These are phyloP conservation scores for Fusarium musae DNA, from an alignment of 2,329 filamentous ascomycete genomes.

Conservation along the genomic window DNA sequence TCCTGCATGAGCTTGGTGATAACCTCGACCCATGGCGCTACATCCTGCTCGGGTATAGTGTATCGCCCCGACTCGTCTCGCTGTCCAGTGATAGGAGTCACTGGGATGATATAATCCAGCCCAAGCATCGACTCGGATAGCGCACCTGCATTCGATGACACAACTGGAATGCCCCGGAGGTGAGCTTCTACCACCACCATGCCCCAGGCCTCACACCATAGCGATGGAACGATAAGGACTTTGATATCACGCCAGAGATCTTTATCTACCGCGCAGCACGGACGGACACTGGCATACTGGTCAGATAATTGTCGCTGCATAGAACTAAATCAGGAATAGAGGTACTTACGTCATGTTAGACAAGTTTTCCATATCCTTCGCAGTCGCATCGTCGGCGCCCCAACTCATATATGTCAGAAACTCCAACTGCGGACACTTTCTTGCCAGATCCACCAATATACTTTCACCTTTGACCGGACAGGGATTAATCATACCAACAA, in stretches of 20 bases:
- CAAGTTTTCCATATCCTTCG: neutral
- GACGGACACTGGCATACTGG: neutral
- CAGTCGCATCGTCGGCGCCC: neutral
- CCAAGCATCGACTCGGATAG: slow-evolving; percentile 1
- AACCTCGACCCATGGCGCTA: neutral
- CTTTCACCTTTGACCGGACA: neutral
- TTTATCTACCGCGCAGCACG: neutral
- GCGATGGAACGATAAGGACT: neutral
- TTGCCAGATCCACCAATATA: neutral
- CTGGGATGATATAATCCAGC: neutral
- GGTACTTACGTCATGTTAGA: neutral
- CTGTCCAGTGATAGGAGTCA: neutral
- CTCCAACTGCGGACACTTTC: neutral
- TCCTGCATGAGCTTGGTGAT: neutral
- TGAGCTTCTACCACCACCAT: slow-evolving; percentile 10
- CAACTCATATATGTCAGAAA: neutral
- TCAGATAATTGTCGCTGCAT: fast-evolving
- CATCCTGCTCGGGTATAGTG: neutral
- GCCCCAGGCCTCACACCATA: slow-evolving; percentile 2
- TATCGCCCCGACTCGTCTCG: neutral
- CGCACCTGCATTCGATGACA: neutral
- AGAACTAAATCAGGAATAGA: fast-evolving
- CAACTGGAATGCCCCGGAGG: neutral
- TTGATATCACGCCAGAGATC: slow-evolving; percentile 1
- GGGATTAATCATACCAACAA: neutral